phyloP scores from a whole-genome alignment of 1,284 basidiomycete genomes.

The Crucibulum parvulum region DNA sequence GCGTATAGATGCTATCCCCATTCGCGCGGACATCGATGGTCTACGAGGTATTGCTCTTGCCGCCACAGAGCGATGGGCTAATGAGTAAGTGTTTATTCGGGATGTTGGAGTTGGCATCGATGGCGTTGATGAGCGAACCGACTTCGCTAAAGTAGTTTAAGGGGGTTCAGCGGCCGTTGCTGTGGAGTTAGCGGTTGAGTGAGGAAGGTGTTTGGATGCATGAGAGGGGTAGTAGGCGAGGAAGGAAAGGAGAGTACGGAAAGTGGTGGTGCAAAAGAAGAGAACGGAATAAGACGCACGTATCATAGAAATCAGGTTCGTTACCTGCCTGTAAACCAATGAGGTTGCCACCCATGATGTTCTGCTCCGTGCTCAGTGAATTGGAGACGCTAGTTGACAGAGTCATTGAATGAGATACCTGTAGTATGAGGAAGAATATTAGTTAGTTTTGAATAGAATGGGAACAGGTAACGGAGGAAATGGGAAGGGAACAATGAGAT shows the following conservation, averaged over 20 bases:
- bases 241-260: too few species aligned
- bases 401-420: conserved; percentile 59
- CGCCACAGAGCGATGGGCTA: conserved; percentile 65
- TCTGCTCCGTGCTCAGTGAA: conserved; percentile 54
- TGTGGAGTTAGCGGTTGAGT: conserved; percentile 30
- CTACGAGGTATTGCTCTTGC: conserved; percentile 61
- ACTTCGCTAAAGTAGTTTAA: conserved; percentile 53
- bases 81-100: conserved; percentile 57
- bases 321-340: conserved; percentile 70
- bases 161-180: conserved; percentile 18
- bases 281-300: conserved; percentile 18
- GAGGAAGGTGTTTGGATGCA: not conserved
- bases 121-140: conserved; percentile 37
- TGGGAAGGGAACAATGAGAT: not conserved
- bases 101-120: conserved; percentile 49
- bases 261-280: too few species aligned
- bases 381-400: conserved; percentile 53
- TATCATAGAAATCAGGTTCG: conserved; percentile 72
- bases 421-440: not conserved
- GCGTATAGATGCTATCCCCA: conserved; percentile 56
- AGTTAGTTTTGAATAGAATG: too few species aligned
- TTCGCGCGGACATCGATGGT: conserved; percentile 67
- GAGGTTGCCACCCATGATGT: conserved; percentile 64
- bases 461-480: not conserved
- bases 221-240: conserved; percentile 9